Conservation (phyloP, 495 filamentous ascomycete species). For the Lentithecium fluviatile region DNA sequence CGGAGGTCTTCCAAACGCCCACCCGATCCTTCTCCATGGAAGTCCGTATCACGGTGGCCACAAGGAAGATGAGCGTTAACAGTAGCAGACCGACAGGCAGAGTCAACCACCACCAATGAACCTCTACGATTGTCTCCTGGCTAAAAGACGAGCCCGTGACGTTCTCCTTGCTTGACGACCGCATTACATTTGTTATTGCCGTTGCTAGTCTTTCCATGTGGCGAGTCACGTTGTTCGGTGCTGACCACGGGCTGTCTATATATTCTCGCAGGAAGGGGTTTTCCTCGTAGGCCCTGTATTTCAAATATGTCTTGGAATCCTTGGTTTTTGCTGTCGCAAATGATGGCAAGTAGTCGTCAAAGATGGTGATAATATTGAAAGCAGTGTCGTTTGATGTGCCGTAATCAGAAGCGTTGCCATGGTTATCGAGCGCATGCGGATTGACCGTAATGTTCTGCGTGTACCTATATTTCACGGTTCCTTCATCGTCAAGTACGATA, state of each 20-base stretch:
- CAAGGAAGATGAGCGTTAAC: conserved; percentile 1
- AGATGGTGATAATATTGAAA: neutral
- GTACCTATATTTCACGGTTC: neutral
- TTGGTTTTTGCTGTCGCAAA: neutral
- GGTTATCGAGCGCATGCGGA: neutral
- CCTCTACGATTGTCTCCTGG: neutral
- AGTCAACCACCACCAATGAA: conserved; percentile 7
- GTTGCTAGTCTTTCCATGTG: conserved; percentile 10
- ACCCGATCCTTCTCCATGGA: conserved; percentile 5
- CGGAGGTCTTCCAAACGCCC: conserved; percentile 12
- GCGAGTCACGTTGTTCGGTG: conserved; percentile 7
- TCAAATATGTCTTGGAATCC: neutral
- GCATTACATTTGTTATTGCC: conserved; percentile 7
- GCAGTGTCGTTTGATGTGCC: conserved; percentile 8
- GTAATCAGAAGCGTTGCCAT: neutral
- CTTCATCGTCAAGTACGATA: neutral
- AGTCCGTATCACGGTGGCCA: neutral
- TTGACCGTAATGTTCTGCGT: conserved; percentile 1
- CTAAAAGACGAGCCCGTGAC: neutral
- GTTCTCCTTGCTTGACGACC: neutral
- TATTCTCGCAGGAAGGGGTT: neutral
- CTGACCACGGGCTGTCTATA: conserved; percentile 4
- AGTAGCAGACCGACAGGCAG: conserved; percentile 6
- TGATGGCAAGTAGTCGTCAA: conserved; percentile 9
- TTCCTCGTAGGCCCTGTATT: neutral